Base-by-base conservation (phyloP, 805 yeast species). In the Candida michaelii region DNA sequence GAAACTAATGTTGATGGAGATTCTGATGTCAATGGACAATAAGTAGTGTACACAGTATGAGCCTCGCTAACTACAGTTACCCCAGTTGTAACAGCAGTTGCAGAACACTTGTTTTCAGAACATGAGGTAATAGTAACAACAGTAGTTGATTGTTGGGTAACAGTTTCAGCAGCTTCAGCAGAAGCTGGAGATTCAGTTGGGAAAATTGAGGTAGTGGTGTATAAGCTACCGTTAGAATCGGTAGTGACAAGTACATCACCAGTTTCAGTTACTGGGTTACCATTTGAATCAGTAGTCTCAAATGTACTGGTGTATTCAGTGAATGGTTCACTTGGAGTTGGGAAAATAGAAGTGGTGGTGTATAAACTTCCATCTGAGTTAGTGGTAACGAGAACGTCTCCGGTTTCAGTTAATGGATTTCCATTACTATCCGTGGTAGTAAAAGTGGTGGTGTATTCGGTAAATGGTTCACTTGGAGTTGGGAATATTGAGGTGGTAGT, bases 121-220 rank as follows among this genome's bases (percentile, higher is more conserved):
- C 73, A 67, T 14, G 69, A 61, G 19, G 73, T 63, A 39, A 62
- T 52, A 11, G 69, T 63, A 12, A 64, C 40, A 16, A 59, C 59
- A 19, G 68, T 62, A 27, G 64, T 56, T 3, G 35, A 27, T 15
- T 13, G 31, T 6, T 6, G 24, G 1, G 49, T 45, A 21, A 30
- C 33, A 30, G 21, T 16, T 5, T 4, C n/a, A 17, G 33, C 21
- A 16, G 33, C 13, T 9, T 30, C n/a, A 16, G 19, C 21, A 30
- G 29, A 8, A 27, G 29, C n/a, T n/a, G n/a, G n/a, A n/a, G n/a
- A n/a, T n/a, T 43, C 47, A 23, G 48, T 43, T 40, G 47, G 43
- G 17, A 33, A 33, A 14, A 40, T 34, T 14, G 30, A 16, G 18
- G 43, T 40, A 16, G 39, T 40, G 21, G 51, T 47, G 33, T 47